These are phyloP conservation scores for Colletotrichum sp. DNA, from an alignment of 2,329 filamentous ascomycete genomes.

Conservation along the genomic window DNA sequence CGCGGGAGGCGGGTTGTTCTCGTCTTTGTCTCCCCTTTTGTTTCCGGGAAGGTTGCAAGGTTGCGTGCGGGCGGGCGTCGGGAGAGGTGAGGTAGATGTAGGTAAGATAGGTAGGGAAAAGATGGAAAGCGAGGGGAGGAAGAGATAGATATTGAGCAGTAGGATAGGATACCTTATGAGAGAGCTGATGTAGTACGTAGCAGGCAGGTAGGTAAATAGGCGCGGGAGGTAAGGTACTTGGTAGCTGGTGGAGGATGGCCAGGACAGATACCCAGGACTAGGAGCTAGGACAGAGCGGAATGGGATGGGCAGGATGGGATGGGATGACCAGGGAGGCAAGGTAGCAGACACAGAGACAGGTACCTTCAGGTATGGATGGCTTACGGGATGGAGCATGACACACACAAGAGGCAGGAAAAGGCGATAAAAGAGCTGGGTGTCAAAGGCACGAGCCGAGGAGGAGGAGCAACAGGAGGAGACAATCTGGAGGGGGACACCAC, in stretches of 20 bases:
- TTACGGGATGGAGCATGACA: background rate
- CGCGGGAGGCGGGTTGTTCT: background rate
- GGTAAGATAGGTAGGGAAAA: background rate
- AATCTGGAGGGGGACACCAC: background rate
- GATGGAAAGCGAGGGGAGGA: background rate
- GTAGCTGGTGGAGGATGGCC: background rate
- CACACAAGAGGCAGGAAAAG: constrained; percentile 1
- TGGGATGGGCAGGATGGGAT: background rate
- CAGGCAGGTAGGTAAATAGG: background rate
- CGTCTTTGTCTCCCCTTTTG: constrained; percentile 8
- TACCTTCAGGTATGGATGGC: background rate
- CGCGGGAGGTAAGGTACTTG: background rate
- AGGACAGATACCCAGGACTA: background rate
- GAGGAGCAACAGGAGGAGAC: background rate
- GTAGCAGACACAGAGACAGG: background rate
- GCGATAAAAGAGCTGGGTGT: background rate
- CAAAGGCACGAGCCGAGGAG: constrained; percentile 10
- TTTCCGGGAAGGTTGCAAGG: background rate
- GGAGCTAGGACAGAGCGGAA: background rate
- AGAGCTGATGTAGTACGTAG: background rate
- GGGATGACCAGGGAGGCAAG: background rate
- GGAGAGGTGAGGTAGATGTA: background rate
- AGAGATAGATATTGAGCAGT: background rate
- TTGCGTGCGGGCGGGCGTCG: background rate
- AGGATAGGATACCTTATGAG: background rate